A percentile compares a stretch with the other conserved stretches of the same genome.
Evolutionary conservation across 23 red algal genomes (phyloP).

Genomic region (Gracilaria domingensis): DNA sequence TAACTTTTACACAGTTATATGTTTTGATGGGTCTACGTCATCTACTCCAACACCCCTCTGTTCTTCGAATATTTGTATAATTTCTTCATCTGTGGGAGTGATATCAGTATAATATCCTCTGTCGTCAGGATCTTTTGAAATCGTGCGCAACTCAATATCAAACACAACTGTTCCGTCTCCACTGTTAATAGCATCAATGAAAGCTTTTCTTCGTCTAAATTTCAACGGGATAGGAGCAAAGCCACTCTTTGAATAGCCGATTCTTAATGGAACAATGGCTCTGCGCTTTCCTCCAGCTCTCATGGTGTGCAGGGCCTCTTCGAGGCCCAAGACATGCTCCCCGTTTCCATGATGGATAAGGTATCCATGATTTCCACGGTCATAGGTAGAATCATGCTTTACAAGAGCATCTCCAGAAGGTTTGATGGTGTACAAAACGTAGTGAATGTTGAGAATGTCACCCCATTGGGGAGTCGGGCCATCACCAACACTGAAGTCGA

Average conservation of each 20-base stretch:
- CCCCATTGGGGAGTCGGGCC: slow-evolving; percentile 90
- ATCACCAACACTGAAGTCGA: slow-evolving; percentile 74
- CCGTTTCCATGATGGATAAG: slow-evolving; percentile 94
- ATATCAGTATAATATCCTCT: slow-evolving; percentile 77
- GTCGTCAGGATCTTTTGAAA: slow-evolving; percentile 71
- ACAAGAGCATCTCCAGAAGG: slow-evolving; percentile 51
- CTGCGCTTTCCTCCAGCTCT: slow-evolving; percentile 76
- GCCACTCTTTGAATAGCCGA: slow-evolving; percentile 71
- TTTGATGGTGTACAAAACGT: slow-evolving; percentile 80
- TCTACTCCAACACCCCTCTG: slow-evolving; percentile 32
- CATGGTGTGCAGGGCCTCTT: slow-evolving; percentile 95
- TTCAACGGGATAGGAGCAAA: slow-evolving; percentile 85
- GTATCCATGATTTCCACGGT: slow-evolving; percentile 55
- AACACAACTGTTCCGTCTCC: slow-evolving; percentile 74
- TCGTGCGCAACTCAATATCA: slow-evolving; percentile 78
- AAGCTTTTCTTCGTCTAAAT: slow-evolving; percentile 44
- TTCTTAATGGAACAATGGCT: slow-evolving; percentile 79
- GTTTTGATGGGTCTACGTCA: slow-evolving; percentile 15
- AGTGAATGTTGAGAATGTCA: slow-evolving; percentile 88
- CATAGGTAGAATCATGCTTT: slow-evolving; percentile 62
- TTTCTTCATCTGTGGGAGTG: slow-evolving; percentile 61
- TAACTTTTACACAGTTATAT: not conserved
- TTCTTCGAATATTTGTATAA: slow-evolving; percentile 38
- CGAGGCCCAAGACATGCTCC: slow-evolving; percentile 83
- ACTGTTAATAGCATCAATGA: slow-evolving; percentile 59